These are phyloP conservation scores for Primulina tabacum DNA, from an alignment of 257 asterid genomes.

Conservation along the genomic window DNA sequence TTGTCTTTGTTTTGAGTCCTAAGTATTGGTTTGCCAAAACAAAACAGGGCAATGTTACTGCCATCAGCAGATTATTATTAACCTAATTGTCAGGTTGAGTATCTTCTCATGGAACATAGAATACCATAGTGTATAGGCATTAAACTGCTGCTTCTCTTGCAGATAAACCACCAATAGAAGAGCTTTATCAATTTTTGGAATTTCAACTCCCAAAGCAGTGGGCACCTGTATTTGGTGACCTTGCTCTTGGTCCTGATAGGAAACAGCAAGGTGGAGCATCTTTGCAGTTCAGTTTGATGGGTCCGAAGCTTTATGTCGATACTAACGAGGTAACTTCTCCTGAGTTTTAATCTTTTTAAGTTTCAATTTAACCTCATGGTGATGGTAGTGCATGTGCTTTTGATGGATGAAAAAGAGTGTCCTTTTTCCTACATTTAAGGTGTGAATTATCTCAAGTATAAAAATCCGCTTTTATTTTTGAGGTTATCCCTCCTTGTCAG, in stretches of 20 bases:
- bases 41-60: background rate
- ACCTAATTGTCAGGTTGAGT: constrained; percentile 8
- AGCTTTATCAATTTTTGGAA: constrained; percentile 67
- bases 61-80: background rate
- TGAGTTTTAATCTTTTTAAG: background rate
- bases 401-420: constrained; percentile 4
- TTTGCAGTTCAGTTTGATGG: constrained; percentile 77
- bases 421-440: constrained; percentile 8
- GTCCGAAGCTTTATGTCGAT: constrained; percentile 75
- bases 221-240: constrained; percentile 83
- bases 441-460: background rate
- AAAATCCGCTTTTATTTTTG: background rate
- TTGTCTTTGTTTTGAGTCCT: background rate
- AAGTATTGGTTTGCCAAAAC: background rate
- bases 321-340: constrained; percentile 47
- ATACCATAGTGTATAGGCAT: background rate
- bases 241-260: constrained; percentile 69
- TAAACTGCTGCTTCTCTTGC: constrained; percentile 29
- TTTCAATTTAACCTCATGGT: constrained; percentile 11
- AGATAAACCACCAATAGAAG: constrained; percentile 84
- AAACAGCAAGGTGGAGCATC: constrained; percentile 66
- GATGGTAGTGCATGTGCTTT: constrained; percentile 11
- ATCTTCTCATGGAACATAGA: constrained; percentile 16
- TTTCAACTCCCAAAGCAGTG: constrained; percentile 79
- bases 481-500: background rate